A percentile compares a stretch with the other conserved stretches of the same genome.
Conservation (phyloP, 148 eudicot species). For the Rhododendron ferrugineum region DNA sequence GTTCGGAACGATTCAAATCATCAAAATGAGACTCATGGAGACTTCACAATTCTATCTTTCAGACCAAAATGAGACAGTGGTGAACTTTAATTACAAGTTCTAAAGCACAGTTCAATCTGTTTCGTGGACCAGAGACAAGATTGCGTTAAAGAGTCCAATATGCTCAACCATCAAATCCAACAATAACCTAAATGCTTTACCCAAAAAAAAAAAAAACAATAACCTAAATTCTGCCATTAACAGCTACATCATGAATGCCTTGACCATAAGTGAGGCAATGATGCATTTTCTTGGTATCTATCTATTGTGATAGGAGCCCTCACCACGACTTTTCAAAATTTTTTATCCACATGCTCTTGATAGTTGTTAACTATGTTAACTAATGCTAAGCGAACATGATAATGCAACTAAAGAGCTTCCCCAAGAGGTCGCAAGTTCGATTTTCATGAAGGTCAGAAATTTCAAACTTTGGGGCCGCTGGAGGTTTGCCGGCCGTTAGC, state of each 20-base stretch:
- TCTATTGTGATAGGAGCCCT: neutral
- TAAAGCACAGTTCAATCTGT: neutral
- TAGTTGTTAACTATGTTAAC: neutral
- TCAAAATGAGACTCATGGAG: neutral
- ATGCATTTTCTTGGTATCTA: conserved; percentile 2
- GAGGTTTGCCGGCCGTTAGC: neutral
- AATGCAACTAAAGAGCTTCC: neutral
- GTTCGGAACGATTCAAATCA: neutral
- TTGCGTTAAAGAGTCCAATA: neutral
- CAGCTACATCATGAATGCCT: neutral
- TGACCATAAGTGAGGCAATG: neutral
- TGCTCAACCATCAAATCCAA: neutral
- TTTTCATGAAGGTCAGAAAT: neutral
- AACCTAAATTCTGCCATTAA: too few species aligned
- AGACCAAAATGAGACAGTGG: neutral
- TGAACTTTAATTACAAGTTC: neutral
- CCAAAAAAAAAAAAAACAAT: too few species aligned
- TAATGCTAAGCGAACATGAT: neutral
- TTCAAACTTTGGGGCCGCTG: neutral
- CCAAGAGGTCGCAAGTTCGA: neutral
- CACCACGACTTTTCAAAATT: neutral
- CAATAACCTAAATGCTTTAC: too few species aligned
- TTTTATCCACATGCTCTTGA: neutral
- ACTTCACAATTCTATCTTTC: neutral
- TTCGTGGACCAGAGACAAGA: neutral